Evolutionary conservation across 1,284 basidiomycete species (phyloP), one percentile per base, ranked within the genome.

Genomic region (Tylopilus sp.): DNA sequence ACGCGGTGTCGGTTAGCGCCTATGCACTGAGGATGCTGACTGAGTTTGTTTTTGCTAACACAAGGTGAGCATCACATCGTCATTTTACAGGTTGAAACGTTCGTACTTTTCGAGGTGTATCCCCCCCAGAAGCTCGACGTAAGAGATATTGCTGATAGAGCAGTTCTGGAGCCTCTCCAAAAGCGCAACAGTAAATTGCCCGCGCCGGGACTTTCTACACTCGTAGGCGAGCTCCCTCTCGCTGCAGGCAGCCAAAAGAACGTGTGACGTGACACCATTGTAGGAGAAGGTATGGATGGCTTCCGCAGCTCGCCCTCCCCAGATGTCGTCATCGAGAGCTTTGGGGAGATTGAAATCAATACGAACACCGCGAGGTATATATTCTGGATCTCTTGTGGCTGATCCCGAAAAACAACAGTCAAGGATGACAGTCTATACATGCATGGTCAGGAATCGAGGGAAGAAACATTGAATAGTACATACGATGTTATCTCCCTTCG

Each of bases 11-110:
- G 51, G 37, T 55, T 34, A 10, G 19, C 0, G 6, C 61, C 61
- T 39, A 55, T 54, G 15, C 59, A 60, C 8, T 41, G 57, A 8
- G 59, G 59, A 38, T 51, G 33, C 16, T 60, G 59, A 10, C 42
- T 57, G 23, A 15, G 41, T 12, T 6, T 9, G 12, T 36, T n/a
- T n/a, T n/a, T n/a, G 25, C 25, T 25, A 25, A 6, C 25, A 1
- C n/a, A 33, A 19, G 11, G 7, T 51, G 2, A 58, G n/a, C 11
- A n/a, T 16, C 12, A 13, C 13, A 6, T 18, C 2, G 7, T 5
- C 6, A 23, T 33, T n/a, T 19, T 13, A 41, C 3, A 2, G 15
- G 25, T 3, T 2, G 5, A 21, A 35, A 18, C 1, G 7, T 19
- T n/a, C 48, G 1, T 44, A 58, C 61, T n/a, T 35, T n/a, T 34